Evolutionary conservation across 2,329 filamentous ascomycete genomes (phyloP).

Genomic region (Aspergillus latus): DNA sequence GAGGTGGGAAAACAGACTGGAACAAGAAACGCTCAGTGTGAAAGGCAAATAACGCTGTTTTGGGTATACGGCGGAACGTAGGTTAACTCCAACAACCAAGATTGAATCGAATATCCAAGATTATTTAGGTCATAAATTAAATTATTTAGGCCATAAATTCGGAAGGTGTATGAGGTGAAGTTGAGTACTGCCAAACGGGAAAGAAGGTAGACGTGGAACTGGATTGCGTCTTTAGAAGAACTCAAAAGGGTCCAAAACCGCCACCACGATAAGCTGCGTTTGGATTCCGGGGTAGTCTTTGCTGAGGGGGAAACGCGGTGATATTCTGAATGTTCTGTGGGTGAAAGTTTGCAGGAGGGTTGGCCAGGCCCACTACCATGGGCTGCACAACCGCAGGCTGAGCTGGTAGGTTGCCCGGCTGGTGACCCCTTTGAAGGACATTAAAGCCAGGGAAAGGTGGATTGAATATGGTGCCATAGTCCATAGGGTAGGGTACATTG

Average conservation of each 20-base stretch:
- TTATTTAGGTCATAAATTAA: no score
- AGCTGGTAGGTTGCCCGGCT: background rate
- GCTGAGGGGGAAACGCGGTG: background rate
- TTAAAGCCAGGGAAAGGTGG: background rate
- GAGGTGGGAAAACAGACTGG: background rate
- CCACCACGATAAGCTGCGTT: background rate
- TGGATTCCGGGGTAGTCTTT: background rate
- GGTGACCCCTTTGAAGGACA: background rate
- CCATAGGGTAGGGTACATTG: background rate
- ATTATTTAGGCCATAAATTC: no score
- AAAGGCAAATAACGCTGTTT: background rate
- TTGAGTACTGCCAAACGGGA: no score
- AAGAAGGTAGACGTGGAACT: no score
- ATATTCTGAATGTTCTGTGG: background rate
- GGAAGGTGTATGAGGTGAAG: no score
- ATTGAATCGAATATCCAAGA: background rate
- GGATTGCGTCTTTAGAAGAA: background rate
- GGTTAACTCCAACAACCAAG: background rate
- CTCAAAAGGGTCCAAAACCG: background rate
- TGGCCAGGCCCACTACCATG: no score
- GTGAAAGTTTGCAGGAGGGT: background rate
- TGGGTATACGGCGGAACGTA: constrained; percentile 3
- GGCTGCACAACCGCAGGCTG: background rate
- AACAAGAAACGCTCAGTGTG: background rate
- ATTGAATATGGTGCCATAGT: no score